phyloP scores from a whole-genome alignment of 352 stramenopile genomes.

The Elongisporangium anandrum region DNA sequence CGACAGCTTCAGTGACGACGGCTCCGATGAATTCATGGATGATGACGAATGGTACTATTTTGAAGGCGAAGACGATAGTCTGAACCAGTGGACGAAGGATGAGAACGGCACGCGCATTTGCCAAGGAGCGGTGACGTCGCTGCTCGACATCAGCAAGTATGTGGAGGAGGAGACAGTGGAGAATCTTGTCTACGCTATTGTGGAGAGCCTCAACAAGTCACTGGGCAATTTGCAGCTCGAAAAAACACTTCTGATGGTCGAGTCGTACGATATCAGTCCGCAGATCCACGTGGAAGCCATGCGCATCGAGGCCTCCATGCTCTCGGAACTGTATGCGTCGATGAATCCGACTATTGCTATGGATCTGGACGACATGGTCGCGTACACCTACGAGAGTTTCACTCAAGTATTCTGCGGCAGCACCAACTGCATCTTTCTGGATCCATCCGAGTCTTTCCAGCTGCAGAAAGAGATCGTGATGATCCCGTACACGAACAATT shows the following conservation, averaged over 20 bases:
- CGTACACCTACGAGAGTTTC: slow-evolving; percentile 20
- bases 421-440: slow-evolving; percentile 28
- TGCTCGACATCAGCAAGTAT: slow-evolving; percentile 27
- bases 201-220: slow-evolving; percentile 21
- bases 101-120: slow-evolving; percentile 32
- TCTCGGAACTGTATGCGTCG: slow-evolving; percentile 6
- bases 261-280: slow-evolving; percentile 13
- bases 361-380: slow-evolving; percentile 10
- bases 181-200: slow-evolving; percentile 16
- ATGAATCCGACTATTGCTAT: slow-evolving; percentile 15
- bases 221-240: slow-evolving; percentile 16
- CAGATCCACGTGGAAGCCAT: slow-evolving; percentile 23
- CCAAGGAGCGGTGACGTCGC: slow-evolving; percentile 23
- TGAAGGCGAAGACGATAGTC: slow-evolving; percentile 6
- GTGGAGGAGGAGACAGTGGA: slow-evolving; percentile 10
- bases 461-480: slow-evolving; percentile 33
- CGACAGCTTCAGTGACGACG: slow-evolving; percentile 1
- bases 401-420: slow-evolving; percentile 26
- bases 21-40: neutral
- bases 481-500: slow-evolving; percentile 23
- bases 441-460: slow-evolving; percentile 20
- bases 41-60: slow-evolving; percentile 4
- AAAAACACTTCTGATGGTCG: slow-evolving; percentile 18
- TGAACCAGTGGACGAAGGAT: slow-evolving; percentile 19
- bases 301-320: slow-evolving; percentile 15